Evolutionary conservation across 2,329 filamentous ascomycete genomes (phyloP), one percentile per base, ranked within the genome.

Genomic region (Alternaria sp.): DNA sequence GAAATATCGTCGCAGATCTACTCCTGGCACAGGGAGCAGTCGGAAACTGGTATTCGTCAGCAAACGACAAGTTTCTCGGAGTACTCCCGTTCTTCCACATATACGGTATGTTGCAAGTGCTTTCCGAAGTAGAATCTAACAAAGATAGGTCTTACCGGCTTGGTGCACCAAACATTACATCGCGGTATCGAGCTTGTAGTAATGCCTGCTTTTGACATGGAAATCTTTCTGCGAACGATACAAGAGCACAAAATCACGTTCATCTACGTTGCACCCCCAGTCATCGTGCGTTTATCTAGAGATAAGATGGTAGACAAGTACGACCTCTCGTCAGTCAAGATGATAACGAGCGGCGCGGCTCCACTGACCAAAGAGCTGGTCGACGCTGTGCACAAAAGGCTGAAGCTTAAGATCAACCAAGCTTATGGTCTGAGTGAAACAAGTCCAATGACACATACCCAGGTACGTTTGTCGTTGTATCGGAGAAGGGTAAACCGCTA

Each of bases 11-110:
- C 30, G 77, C 80, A 94, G 96, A 79, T 91, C 88, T 64, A 91
- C 89, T 43, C 92, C 93, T 30, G 95, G 93, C 0, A 96, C 93
- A 0, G 91, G 94, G 12, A 79, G 92, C 55, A 91, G 93, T 3
- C 94, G 97, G 80, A 92, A 92, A 36, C 91, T 97, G 40, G 91
- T 92, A 86, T 82, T 97, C 56, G 3, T 60, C 63, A 10, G 27
- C 38, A 0, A 40, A 54, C 1, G 93, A 97, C 76, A 87, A 85
- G 57, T 83, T 94, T 40, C 78, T 97, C 5, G 92, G 91, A 2
- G 90, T 96, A 57, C 80, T 97, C 4, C 93, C 94, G 0, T 95
- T 97, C 77, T 97, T 93, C 80, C 93, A 97, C 76, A 93, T 97
- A 64, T 97, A 96, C 74, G 92, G 25, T 27, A 27, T 7, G 25